Evolutionary conservation across 2,329 filamentous ascomycete species (phyloP), one percentile per base, ranked within the genome.

Genomic region (Coniochaeta sp.): DNA sequence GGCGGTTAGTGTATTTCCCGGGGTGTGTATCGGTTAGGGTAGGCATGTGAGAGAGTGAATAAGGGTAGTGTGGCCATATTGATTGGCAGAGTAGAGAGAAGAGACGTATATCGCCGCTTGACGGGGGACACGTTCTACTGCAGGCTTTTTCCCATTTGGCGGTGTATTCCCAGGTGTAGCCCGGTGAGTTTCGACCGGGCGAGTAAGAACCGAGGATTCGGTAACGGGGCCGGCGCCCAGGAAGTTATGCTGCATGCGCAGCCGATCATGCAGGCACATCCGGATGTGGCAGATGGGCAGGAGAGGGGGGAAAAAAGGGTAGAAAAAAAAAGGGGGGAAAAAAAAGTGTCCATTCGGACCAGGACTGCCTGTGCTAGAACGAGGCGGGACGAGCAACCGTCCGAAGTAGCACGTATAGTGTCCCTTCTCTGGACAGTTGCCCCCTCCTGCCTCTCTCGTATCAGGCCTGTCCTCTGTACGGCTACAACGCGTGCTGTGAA

Each of bases 181-280:
- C n/a, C 26, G 24, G 47, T 28, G 24, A 30, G 22, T 14, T 4
- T 6, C 26, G 12, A 28, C 4, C 22, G 6, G 12, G 47, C 47
- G 22, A 52, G 22, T 30, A 52, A 30, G 47, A 30, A 47, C 42
- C 42, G 42, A 24, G 42, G 2, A 24, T 22, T 9, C 19, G 42
- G 42, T 47, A 47, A 47, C 42, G 24, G 8, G n/a, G 4, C 19
- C 8, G 34, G 14, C 3, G 6, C 38, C 47, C 3, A 9, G 47
- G 22, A 30, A 16, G 30, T 8, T 36, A 38, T 38, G n/a, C 34
- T 42, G 38, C 55, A 57, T 73, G 72, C 70, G 66, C 66, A 68
- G 67, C 62, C 65, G 69, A 69, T 68, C 68, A 73, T 73, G 71
- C 70, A 77, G 68, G 66, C 60, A 64, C 61, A 61, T 59, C 63